phyloP scores from a whole-genome alignment of 768 basidiomycete genomes.

The Naganishia onofrii region DNA sequence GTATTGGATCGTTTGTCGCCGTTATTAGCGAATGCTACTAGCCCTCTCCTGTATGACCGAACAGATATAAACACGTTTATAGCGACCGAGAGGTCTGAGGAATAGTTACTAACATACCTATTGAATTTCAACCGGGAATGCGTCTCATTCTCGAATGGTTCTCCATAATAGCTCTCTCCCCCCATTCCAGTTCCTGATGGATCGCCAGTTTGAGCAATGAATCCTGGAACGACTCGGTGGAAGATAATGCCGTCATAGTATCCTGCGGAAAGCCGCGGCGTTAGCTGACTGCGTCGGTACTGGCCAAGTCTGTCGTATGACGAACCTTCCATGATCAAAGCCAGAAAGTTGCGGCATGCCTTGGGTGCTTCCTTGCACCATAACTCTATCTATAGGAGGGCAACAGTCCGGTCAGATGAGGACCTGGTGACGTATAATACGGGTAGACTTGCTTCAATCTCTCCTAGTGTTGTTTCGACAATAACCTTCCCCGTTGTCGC shows the following conservation, averaged over 20 bases:
- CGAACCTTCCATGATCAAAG: slow-evolving; percentile 84
- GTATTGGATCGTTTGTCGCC: slow-evolving; percentile 84
- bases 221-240: slow-evolving; percentile 87
- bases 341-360: slow-evolving; percentile 85
- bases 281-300: slow-evolving; percentile 86
- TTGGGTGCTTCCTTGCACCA: slow-evolving; percentile 98
- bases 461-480: slow-evolving; percentile 79
- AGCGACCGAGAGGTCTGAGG: no score
- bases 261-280: slow-evolving; percentile 84
- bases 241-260: slow-evolving; percentile 89
- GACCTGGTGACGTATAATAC: background rate
- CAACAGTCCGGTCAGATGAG: background rate
- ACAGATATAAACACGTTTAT: no score
- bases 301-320: slow-evolving; percentile 59
- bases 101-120: slow-evolving; percentile 30
- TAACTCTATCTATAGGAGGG: slow-evolving; percentile 67
- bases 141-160: slow-evolving; percentile 90
- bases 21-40: slow-evolving; percentile 91
- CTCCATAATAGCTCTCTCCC: slow-evolving; percentile 94
- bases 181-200: slow-evolving; percentile 84
- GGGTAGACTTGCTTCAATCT: slow-evolving; percentile 57
- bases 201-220: slow-evolving; percentile 94
- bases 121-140: slow-evolving; percentile 82
- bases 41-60: slow-evolving; percentile 62
- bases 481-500: slow-evolving; percentile 80